phyloP scores from a whole-genome alignment of 2,329 filamentous ascomycete species.

The Colletotrichum lindemuthianum region DNA sequence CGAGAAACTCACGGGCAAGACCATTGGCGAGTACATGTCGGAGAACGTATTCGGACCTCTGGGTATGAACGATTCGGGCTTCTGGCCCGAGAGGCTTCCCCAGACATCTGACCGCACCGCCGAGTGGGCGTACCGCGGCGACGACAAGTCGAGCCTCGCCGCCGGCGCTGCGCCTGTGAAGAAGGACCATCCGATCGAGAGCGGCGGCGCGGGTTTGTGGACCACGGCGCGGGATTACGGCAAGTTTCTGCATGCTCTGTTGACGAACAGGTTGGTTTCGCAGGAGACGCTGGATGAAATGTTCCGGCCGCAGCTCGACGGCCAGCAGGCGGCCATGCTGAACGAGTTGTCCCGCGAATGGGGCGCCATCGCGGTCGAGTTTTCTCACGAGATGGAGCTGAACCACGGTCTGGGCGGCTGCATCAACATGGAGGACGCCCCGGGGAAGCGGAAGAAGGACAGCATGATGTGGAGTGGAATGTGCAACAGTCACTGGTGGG shows the following conservation, averaged over 20 bases:
- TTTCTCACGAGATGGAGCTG: slow-evolving; percentile 45
- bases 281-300: slow-evolving; percentile 46
- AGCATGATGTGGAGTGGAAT: slow-evolving; percentile 57
- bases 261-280: slow-evolving; percentile 45
- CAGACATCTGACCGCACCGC: slow-evolving; percentile 40
- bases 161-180: slow-evolving; percentile 38
- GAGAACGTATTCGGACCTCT: slow-evolving; percentile 49
- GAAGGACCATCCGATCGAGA: slow-evolving; percentile 48
- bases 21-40: slow-evolving; percentile 50
- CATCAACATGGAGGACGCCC: slow-evolving; percentile 51
- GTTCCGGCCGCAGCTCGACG: slow-evolving; percentile 53
- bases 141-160: slow-evolving; percentile 37
- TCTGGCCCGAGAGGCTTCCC: slow-evolving; percentile 46
- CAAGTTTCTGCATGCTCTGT: slow-evolving; percentile 46
- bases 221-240: slow-evolving; percentile 53
- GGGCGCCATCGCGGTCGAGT: slow-evolving; percentile 48
- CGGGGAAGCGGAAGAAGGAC: slow-evolving; percentile 52
- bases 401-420: slow-evolving; percentile 52
- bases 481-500: slow-evolving; percentile 55
- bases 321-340: slow-evolving; percentile 41
- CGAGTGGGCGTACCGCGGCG: slow-evolving; percentile 37
- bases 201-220: slow-evolving; percentile 56
- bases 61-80: slow-evolving; percentile 49
- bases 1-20: slow-evolving; percentile 49
- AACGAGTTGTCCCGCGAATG: slow-evolving; percentile 37